Percentiles rank a stretch among this genome's conserved stretches.
phyloP scores from a whole-genome alignment of 139 green algal genomes.

The Chlamydomonas sp. region DNA sequence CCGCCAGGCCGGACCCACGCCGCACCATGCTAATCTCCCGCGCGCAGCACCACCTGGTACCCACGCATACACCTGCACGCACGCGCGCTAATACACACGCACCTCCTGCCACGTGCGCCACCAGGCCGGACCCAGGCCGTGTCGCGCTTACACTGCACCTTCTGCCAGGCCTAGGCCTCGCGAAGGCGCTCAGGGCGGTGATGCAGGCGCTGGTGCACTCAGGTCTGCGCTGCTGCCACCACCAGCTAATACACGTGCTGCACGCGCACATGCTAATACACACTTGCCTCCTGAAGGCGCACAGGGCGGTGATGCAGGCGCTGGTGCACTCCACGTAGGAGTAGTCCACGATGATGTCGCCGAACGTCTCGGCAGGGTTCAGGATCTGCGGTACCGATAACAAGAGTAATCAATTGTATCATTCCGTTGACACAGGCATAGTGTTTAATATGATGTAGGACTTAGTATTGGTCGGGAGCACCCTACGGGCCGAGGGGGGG shows the following conservation, averaged over 20 bases:
- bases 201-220: not conserved
- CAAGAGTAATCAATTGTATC: not conserved
- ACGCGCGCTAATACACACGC: no score
- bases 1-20: no score
- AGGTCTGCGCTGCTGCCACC: not conserved
- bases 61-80: no score
- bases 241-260: not conserved
- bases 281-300: conserved; percentile 62
- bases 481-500: no score
- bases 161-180: no score
- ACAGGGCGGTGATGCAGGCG: conserved; percentile 93
- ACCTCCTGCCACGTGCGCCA: no score
- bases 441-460: no score
- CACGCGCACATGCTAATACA: not conserved
- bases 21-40: no score
- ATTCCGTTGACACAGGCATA: not conserved
- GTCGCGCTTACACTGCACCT: no score
- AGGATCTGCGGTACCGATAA: conserved; percentile 76
- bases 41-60: no score
- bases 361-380: conserved; percentile 99
- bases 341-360: conserved; percentile 99
- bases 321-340: conserved; percentile 96
- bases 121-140: no score
- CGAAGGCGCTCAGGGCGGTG: not conserved
- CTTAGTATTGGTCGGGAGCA: no score